Conservation (phyloP, 1,284 basidiomycete species). For the Gymnopus androsaceus region DNA sequence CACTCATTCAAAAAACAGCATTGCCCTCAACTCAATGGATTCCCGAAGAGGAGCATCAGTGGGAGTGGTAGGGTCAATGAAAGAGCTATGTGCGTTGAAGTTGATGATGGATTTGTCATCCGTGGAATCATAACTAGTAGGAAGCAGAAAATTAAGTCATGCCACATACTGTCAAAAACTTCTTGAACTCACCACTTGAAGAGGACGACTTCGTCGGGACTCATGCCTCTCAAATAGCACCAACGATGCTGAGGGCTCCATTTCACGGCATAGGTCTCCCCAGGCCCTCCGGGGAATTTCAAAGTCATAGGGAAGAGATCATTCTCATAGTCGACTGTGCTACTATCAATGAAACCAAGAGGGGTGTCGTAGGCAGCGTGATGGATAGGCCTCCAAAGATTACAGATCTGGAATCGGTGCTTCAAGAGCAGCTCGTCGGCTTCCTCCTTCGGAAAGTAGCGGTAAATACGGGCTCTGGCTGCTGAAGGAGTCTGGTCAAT, state of each 20-base stretch:
- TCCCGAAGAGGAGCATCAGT: conserved; percentile 27
- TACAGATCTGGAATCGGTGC: conserved; percentile 60
- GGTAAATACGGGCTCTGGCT: conserved; percentile 53
- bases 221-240: conserved; percentile 47
- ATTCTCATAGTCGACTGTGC: conserved; percentile 42
- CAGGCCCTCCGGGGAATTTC: conserved; percentile 38
- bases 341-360: conserved; percentile 58
- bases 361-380: conserved; percentile 53
- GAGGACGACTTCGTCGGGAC: conserved; percentile 45
- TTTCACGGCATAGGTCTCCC: conserved; percentile 33
- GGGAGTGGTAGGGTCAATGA: conserved; percentile 32
- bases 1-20: too few species aligned
- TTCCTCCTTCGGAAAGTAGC: conserved; percentile 50
- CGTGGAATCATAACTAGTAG: conserved; percentile 23
- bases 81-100: conserved; percentile 32
- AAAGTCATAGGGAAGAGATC: conserved; percentile 49
- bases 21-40: conserved; percentile 34
- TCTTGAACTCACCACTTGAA: conserved; percentile 45
- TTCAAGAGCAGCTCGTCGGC: conserved; percentile 43
- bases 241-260: conserved; percentile 41
- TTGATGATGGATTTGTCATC: conserved; percentile 21
- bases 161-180: conserved; percentile 1
- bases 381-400: conserved; percentile 64
- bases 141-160: neutral
- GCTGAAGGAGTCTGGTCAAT: conserved; percentile 60